Evolutionary conservation across 2,329 filamentous ascomycete species (phyloP), one percentile per base, ranked within the genome.

Genomic region (Chaetomium strumarium): DNA sequence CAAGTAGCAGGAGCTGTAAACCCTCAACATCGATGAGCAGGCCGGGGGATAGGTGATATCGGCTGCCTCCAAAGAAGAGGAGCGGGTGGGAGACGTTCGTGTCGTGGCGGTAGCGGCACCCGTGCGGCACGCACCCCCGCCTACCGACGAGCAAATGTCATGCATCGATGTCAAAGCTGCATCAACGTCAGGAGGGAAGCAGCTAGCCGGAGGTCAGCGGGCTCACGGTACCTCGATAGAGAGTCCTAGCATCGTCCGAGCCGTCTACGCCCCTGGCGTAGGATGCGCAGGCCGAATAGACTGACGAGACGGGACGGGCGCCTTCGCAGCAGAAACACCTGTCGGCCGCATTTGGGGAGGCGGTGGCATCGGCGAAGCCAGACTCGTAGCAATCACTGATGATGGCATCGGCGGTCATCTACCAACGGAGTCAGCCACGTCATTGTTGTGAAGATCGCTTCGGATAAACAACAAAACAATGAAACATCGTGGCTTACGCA

Each of bases 301-400:
- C 42, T 2, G 45, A 9, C 9, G 33, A 55, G 13, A 66, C 8
- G 17, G 54, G 46, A 2, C 46, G 39, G 24, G 24, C 36, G 9
- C 41, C 44, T 6, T 43, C 24, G 44, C 64, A 67, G 52, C 64
- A 67, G n/a, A 59, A 34, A 43, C 64, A 67, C 2, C 41, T 37
- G n/a, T 50, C 46, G 17, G 44, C 43, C 13, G 49, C 54, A 2
- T 30, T 43, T 2, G n/a, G 37, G 12, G 57, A 46, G 1, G 53
- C 57, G 2, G 43, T 45, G 10, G 40, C n/a, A 12, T 48, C 58
- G n/a, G 59, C 29, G 12, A 46, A 51, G 34, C 60, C 55, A 5
- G 49, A 53, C 7, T 20, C 14, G 16, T 43, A 40, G 43, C 62
- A 65, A 20, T 42, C 45, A 12, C 10, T 31, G 19, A 62, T 30